Base-by-base conservation (phyloP, 2,329 filamentous ascomycete genomes). In the Diatrype stigma region DNA sequence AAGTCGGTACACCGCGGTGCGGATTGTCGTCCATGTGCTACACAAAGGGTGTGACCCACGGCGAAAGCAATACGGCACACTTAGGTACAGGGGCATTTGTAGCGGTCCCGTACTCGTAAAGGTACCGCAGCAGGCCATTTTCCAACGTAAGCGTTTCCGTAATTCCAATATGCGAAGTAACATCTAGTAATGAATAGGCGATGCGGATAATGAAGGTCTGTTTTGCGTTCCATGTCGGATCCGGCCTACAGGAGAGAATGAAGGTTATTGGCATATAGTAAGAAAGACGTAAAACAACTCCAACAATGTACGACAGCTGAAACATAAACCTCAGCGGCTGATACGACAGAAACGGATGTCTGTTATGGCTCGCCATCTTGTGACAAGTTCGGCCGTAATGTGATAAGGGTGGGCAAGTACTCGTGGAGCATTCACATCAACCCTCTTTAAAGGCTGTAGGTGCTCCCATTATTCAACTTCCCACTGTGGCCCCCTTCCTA, bases 121-220 rank as follows among this genome's bases (percentile, higher is more conserved):
- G 55, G 56, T 80, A 79, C 17, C 75, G 66, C 30, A 79, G 63
- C 14, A 80, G 60, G 0, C 51, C 51, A 0, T 56, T 42, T 8
- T 30, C 34, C 22, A 59, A 46, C 6, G 51, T 46, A 2, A 50
- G 35, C 19, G 46, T 34, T 14, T 48, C 26, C 14, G 50, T 57
- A 30, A 51, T 50, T 34, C 50, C 48, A 21, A 54, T 35, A 19
- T 21, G 42, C 6, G 49, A 49, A 5, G 32, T 26, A 2, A 40
- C 28, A 28, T 51, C 42, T 1, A 57, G n/a, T 0, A 47, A 1
- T 17, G 42, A 16, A 32, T 42, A 30, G 37, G 42, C 16, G 2
- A 56, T 2, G 34, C 47, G 47, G 30, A 46, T 45, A 19, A 45
- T 42, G 22, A 59, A 10, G 8, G 53, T 30, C 37, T 54, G 53